A percentile compares a stretch with the other conserved stretches of the same genome.
phyloP scores from a whole-genome alignment of 257 asterid genomes.

The Lithospermum erythrorhizon region DNA sequence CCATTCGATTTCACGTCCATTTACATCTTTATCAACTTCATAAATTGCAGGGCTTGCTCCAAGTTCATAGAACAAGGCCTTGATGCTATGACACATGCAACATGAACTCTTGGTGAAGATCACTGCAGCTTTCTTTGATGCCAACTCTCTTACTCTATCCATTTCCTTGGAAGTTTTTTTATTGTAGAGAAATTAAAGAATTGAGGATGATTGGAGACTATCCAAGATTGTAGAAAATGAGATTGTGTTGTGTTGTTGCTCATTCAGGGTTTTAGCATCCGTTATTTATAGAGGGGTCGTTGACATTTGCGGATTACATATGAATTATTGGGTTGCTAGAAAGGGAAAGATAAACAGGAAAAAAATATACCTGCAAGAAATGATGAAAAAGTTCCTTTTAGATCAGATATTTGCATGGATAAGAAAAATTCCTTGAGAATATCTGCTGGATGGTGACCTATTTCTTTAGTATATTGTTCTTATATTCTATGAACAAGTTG shows the following conservation, averaged over 20 bases:
- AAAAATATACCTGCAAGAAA: neutral
- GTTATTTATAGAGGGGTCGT: conserved; percentile 2
- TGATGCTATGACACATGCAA: conserved; percentile 16
- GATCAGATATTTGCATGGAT: conserved; percentile 2
- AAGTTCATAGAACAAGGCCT: conserved; percentile 14
- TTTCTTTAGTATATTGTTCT: neutral
- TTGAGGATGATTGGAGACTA: neutral
- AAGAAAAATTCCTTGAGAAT: neutral
- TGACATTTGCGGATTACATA: conserved; percentile 1
- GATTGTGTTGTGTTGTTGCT: neutral
- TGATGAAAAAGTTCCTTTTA: neutral
- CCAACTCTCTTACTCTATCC: conserved; percentile 14
- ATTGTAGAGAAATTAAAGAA: too few relatives aligned
- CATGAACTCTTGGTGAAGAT: conserved; percentile 20
- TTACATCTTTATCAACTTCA: conserved; percentile 16
- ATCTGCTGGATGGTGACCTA: neutral
- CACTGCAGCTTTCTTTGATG: conserved; percentile 17
- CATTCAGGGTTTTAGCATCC: neutral
- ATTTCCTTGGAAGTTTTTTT: neutral
- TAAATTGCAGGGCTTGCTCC: conserved; percentile 18
- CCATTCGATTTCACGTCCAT: conserved; percentile 12
- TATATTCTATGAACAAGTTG: too few relatives aligned
- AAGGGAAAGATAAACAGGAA: neutral
- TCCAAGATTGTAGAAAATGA: neutral
- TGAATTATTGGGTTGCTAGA: neutral